phyloP scores from a whole-genome alignment of 2,329 filamentous ascomycete genomes.

The Fusarium nygamai region DNA sequence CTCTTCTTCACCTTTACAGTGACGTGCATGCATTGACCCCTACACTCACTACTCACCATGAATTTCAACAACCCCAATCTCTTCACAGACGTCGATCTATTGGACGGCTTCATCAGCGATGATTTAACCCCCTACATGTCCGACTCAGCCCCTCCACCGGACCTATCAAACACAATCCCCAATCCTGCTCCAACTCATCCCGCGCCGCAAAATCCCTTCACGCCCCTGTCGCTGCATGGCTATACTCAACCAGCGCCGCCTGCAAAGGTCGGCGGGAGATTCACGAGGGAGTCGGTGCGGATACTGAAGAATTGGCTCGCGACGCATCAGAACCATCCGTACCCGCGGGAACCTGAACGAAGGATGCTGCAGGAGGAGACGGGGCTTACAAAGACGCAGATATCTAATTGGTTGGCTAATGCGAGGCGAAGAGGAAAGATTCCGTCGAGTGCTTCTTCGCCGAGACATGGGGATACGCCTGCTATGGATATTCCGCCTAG shows the following conservation, averaged over 20 bases:
- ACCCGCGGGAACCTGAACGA: conserved; percentile 85
- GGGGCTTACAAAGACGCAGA: conserved; percentile 80
- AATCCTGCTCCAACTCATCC: not conserved
- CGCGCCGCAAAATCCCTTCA: not conserved
- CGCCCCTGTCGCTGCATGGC: not conserved
- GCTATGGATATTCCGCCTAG: conserved; percentile 67
- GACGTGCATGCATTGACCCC: conserved; percentile 13
- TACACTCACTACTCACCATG: not conserved
- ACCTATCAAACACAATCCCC: not conserved
- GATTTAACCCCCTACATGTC: conserved; percentile 20
- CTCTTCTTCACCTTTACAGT: conserved; percentile 20
- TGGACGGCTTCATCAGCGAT: conserved; percentile 30
- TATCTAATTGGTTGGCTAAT: conserved; percentile 90
- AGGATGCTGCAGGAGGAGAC: conserved; percentile 77
- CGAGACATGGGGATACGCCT: conserved; percentile 5
- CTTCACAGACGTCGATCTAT: conserved; percentile 28
- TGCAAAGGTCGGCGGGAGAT: conserved; percentile 34
- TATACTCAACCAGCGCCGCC: not conserved
- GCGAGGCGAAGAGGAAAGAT: conserved; percentile 82
- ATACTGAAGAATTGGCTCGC: conserved; percentile 83
- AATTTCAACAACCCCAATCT: conserved; percentile 3
- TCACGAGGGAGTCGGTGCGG: conserved; percentile 79
- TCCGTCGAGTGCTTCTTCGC: conserved; percentile 24
- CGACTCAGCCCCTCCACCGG: conserved; percentile 4
- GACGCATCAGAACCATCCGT: conserved; percentile 79